Evolutionary conservation across 164 flowering plant genomes (phyloP).

Genomic region (Liquidambar formosana): DNA sequence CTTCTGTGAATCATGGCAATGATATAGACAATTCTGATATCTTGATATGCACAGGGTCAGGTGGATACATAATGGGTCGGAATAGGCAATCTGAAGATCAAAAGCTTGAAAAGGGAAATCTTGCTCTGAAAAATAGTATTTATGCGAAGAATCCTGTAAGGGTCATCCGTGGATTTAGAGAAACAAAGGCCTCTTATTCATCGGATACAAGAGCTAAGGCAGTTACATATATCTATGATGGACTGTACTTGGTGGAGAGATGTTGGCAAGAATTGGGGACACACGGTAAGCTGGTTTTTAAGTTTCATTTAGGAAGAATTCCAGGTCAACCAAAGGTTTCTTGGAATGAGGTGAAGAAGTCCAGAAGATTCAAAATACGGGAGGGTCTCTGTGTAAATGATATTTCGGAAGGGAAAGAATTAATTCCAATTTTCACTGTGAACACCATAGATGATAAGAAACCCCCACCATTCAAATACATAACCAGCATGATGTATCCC

Average conservation of each 20-base stretch:
- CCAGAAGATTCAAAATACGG: constrained; percentile 39
- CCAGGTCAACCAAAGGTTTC: constrained; percentile 80
- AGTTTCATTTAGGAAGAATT: constrained; percentile 60
- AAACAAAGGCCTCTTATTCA: constrained; percentile 32
- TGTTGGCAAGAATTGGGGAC: constrained; percentile 53
- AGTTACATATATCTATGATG: constrained; percentile 64
- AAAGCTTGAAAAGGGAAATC: constrained; percentile 76
- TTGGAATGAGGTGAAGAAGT: constrained; percentile 37
- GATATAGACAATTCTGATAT: constrained; percentile 55
- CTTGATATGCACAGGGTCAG: constrained; percentile 59
- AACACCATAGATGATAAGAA: constrained; percentile 67
- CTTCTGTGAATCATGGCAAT: constrained; percentile 79
- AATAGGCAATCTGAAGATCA: constrained; percentile 64
- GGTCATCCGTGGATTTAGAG: constrained; percentile 74
- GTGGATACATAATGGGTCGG: constrained; percentile 52
- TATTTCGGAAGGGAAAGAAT: constrained; percentile 31
- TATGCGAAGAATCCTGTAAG: constrained; percentile 57
- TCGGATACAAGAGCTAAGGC: constrained; percentile 35
- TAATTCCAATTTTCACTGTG: constrained; percentile 60
- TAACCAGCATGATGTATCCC: constrained; percentile 63
- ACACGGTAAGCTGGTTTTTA: constrained; percentile 54
- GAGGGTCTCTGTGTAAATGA: constrained; percentile 31
- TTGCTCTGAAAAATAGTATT: constrained; percentile 64
- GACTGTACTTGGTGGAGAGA: constrained; percentile 62
- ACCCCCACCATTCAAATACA: constrained; percentile 64